Percentiles rank a stretch among this genome's conserved stretches.
These are phyloP conservation scores for Apiospora saccharicola DNA, from an alignment of 2,329 filamentous ascomycete species.

Conservation along the genomic window DNA sequence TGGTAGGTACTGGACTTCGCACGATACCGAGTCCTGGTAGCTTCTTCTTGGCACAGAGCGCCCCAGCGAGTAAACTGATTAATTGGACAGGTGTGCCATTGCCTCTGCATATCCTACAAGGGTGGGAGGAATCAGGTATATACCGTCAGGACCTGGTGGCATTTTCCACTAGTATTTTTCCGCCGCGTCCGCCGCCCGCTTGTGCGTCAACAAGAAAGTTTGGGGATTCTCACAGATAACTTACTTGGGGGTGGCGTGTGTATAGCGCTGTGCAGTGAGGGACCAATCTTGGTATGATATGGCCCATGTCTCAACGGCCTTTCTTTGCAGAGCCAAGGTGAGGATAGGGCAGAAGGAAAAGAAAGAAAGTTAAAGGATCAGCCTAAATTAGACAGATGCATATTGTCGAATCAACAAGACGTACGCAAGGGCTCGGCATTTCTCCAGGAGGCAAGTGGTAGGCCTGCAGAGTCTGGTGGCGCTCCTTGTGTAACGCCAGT, in stretches of 20 bases:
- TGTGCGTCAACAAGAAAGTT: not conserved
- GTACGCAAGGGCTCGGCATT: not conserved
- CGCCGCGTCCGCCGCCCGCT: not conserved
- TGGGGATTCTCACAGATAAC: not conserved
- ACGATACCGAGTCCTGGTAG: not conserved
- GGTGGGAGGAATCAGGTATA: not conserved
- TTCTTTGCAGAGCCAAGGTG: not conserved
- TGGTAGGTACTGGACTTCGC: not conserved
- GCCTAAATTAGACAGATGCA: not conserved
- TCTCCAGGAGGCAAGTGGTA: not conserved
- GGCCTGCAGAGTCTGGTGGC: not conserved
- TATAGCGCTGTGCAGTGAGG: not conserved
- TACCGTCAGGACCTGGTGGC: not conserved
- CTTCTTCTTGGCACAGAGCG: not conserved
- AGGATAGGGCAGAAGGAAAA: not conserved
- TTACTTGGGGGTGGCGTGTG: not conserved
- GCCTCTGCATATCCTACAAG: not conserved
- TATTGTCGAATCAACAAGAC: not conserved
- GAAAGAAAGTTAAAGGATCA: not conserved
- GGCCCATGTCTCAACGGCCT: not conserved
- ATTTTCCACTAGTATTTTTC: not conserved
- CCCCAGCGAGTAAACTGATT: not conserved
- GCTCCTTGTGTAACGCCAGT: not conserved
- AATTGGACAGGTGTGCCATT: not conserved
- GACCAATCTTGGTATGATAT: not conserved